Evolutionary conservation across 192 early-diverging fungal genomes (phyloP), one percentile per base, ranked within the genome.

Genomic region (Podila clonocystis): DNA sequence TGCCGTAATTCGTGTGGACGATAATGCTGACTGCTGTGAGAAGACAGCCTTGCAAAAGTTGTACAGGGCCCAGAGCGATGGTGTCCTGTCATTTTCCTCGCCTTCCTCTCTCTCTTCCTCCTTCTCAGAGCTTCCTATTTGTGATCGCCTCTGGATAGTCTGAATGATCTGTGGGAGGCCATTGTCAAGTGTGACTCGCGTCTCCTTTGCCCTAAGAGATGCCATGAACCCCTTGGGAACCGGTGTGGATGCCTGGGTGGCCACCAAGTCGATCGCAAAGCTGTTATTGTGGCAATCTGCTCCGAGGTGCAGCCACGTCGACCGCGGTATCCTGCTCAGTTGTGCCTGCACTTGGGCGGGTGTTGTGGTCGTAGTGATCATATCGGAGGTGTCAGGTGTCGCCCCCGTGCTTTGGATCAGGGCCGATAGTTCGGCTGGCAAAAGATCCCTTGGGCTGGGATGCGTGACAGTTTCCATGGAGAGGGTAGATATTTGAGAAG

Each of bases 201-300:
- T 17, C 41, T 45, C 41, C 15, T 55, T 55, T 2, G 52, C 52
- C 24, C 9, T n/a, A 8, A 24, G 52, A 22, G 24, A 55, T 17
- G 52, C 20, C 52, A 55, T 55, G 52, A 26, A 26, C 17, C 52
- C 24, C 52, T 64, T 62, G 20, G 58, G 63, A 8, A 58, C 28
- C 0, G 65, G 62, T 2, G 30, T 26, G 26, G 65, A 50, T 33
- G 55, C 31, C 19, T 50, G 60, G 1, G 45, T 29, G 22, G 58
- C 22, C 50, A 60, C 57, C 26, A 69, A 57, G 0, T 77, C 75
- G 15, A 50, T 3, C 4, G 68, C 62, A 33, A 79, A 68, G 13
- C 68, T 52, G 7, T 60, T 26, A 45, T 72, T 79, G 26, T 79
- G 76, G 31, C 76, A 79, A 3, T 67, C 61, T 5, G 63, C 65